Evolutionary conservation across 2,329 filamentous ascomycete species (phyloP).

Genomic region (Cladosporium sp.): DNA sequence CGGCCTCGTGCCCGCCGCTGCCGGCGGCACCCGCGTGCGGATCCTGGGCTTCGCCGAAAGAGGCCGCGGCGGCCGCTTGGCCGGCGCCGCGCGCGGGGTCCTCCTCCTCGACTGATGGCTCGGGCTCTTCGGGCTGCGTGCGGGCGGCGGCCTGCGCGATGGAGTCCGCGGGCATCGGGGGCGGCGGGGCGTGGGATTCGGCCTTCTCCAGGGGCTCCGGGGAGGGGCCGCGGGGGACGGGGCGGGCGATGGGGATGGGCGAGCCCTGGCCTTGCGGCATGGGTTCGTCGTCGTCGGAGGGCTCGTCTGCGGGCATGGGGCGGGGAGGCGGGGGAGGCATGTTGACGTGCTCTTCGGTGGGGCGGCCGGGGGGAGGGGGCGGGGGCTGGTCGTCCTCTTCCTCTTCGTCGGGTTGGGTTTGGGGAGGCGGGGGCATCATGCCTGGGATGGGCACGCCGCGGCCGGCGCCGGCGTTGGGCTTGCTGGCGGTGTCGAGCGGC

Average conservation of each 20-base stretch:
- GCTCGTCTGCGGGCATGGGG: constrained; percentile 29
- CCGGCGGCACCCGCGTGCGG: constrained; percentile 29
- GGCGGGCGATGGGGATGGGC: constrained; percentile 79
- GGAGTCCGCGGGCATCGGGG: constrained; percentile 57
- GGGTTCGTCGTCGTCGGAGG: constrained; percentile 28
- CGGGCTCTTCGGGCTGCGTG: constrained; percentile 59
- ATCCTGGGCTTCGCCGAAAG: constrained; percentile 38
- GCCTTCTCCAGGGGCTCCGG: constrained; percentile 46
- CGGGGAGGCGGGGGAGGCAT: constrained; percentile 39
- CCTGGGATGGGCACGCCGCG: constrained; percentile 73
- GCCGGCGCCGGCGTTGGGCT: constrained; percentile 53
- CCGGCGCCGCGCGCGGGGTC: constrained; percentile 49
- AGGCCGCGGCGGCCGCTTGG: constrained; percentile 38
- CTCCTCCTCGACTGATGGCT: constrained; percentile 54
- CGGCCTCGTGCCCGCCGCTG: constrained; percentile 60
- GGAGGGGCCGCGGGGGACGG: constrained; percentile 60
- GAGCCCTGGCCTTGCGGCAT: constrained; percentile 52
- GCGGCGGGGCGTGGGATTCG: constrained; percentile 40
- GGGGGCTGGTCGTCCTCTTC: background rate
- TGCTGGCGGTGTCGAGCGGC: constrained; percentile 59
- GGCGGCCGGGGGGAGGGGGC: constrained; percentile 34
- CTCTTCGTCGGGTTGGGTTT: constrained; percentile 36
- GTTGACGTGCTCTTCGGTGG: constrained; percentile 46
- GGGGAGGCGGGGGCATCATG: constrained; percentile 48
- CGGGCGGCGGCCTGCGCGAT: constrained; percentile 57